phyloP scores from a whole-genome alignment of 2,329 filamentous ascomycete genomes.

The Cadophora sp. region DNA sequence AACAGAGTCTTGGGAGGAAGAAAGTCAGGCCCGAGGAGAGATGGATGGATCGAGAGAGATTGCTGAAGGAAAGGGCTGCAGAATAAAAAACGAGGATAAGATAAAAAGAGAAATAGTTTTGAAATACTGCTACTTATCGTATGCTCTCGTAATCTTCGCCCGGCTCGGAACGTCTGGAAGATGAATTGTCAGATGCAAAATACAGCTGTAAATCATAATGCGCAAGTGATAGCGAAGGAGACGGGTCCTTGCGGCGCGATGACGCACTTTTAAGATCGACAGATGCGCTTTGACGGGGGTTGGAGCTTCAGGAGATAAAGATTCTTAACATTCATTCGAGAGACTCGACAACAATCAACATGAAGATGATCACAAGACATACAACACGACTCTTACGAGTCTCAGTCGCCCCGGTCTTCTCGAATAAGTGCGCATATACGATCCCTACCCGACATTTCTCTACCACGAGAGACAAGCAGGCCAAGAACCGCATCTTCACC shows the following conservation, averaged over 20 bases:
- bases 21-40: neutral
- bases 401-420: slow-evolving; percentile 18
- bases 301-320: slow-evolving; percentile 1
- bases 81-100: neutral
- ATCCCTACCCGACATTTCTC: slow-evolving; percentile 32
- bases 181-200: slow-evolving; percentile 4
- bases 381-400: slow-evolving; percentile 24
- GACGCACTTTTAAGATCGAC: neutral
- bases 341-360: neutral
- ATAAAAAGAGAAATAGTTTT: neutral
- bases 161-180: slow-evolving; percentile 4
- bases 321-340: neutral
- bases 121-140: neutral
- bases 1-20: slow-evolving; percentile 1
- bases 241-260: neutral
- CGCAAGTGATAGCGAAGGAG: neutral
- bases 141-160: neutral
- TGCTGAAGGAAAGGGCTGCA: neutral
- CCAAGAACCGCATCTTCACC: slow-evolving; percentile 50
- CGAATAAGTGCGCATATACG: neutral
- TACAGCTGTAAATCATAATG: too few relatives aligned
- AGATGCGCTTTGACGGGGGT: neutral
- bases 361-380: slow-evolving; percentile 36
- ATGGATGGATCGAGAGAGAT: neutral
- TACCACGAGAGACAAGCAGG: slow-evolving; percentile 34